Conservation (phyloP, 352 stramenopile species). For the Phytophthora melonis region DNA sequence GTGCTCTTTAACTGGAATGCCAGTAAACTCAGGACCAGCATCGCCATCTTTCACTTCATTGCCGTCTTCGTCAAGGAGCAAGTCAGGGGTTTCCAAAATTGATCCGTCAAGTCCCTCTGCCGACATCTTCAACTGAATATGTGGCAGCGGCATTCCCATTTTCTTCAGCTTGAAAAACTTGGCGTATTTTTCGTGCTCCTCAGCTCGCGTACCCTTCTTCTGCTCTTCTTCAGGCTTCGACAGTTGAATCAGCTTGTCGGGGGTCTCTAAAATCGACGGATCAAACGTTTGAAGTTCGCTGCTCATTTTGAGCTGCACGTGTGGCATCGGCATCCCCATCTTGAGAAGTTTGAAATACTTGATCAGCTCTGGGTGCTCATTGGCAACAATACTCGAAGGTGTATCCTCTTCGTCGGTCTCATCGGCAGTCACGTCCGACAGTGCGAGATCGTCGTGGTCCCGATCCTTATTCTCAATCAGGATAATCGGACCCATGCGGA, state of each 20-base stretch:
- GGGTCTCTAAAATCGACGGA: slow-evolving; percentile 68
- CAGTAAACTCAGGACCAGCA: slow-evolving; percentile 34
- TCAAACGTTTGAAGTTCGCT: slow-evolving; percentile 68
- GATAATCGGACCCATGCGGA: slow-evolving; percentile 77
- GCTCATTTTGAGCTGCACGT: slow-evolving; percentile 79
- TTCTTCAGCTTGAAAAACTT: slow-evolving; percentile 97
- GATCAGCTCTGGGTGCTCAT: slow-evolving; percentile 71
- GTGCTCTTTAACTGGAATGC: slow-evolving; percentile 86
- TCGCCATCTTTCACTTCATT: slow-evolving; percentile 56
- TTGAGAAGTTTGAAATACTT: slow-evolving; percentile 89
- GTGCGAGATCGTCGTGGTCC: slow-evolving; percentile 61
- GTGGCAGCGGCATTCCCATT: slow-evolving; percentile 93
- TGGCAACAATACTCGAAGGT: slow-evolving; percentile 43
- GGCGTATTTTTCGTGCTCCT: slow-evolving; percentile 76
- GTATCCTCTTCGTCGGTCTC: slow-evolving; percentile 74
- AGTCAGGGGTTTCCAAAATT: slow-evolving; percentile 84
- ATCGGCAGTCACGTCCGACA: slow-evolving; percentile 67
- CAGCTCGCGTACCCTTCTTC: slow-evolving; percentile 56
- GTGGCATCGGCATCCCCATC: slow-evolving; percentile 78
- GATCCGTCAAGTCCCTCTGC: slow-evolving; percentile 91
- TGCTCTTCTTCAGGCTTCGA: slow-evolving; percentile 65
- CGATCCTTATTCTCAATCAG: slow-evolving; percentile 77
- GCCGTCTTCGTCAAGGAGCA: slow-evolving; percentile 68
- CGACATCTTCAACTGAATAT: slow-evolving; percentile 95
- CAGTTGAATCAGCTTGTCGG: slow-evolving; percentile 91